Conservation (phyloP, 306 rosid species). For the Morella rubra region DNA sequence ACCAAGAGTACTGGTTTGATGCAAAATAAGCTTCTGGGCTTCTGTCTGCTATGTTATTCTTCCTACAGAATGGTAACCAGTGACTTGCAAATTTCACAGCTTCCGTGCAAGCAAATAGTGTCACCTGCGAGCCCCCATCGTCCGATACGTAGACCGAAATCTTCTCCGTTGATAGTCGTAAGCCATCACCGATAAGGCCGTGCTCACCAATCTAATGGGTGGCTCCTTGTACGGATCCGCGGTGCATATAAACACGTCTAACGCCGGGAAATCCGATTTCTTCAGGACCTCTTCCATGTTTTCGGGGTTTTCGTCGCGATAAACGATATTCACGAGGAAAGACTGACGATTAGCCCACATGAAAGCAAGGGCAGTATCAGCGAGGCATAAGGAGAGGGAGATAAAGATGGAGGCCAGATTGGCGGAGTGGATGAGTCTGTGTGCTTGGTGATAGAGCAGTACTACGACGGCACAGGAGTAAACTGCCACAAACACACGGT, state of each 20-base stretch:
- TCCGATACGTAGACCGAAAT: conserved; percentile 43
- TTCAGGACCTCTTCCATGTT: background rate
- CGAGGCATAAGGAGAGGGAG: conserved; percentile 29
- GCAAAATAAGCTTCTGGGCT: conserved; percentile 29
- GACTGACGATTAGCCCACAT: conserved; percentile 24
- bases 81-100: conserved; percentile 42
- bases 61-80: conserved; percentile 40
- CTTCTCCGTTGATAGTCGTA: conserved; percentile 41
- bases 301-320: conserved; percentile 26
- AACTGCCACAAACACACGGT: conserved; percentile 28
- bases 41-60: conserved; percentile 27
- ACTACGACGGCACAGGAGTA: conserved; percentile 28
- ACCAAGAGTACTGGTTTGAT: background rate
- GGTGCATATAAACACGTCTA: conserved; percentile 46
- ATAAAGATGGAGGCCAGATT: conserved; percentile 19
- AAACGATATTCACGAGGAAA: conserved; percentile 25
- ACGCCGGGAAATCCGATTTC: conserved; percentile 19
- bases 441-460: conserved; percentile 24
- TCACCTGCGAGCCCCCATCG: conserved; percentile 49
- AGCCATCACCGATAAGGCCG: conserved; percentile 39
- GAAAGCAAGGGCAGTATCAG: conserved; percentile 31
- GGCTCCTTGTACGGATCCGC: conserved; percentile 50
- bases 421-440: conserved; percentile 23
- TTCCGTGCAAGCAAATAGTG: conserved; percentile 43
- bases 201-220: conserved; percentile 39